Evolutionary conservation across 1,284 basidiomycete genomes (phyloP), one percentile per base, ranked within the genome.

Genomic region (Apiotrichum gamsii): DNA sequence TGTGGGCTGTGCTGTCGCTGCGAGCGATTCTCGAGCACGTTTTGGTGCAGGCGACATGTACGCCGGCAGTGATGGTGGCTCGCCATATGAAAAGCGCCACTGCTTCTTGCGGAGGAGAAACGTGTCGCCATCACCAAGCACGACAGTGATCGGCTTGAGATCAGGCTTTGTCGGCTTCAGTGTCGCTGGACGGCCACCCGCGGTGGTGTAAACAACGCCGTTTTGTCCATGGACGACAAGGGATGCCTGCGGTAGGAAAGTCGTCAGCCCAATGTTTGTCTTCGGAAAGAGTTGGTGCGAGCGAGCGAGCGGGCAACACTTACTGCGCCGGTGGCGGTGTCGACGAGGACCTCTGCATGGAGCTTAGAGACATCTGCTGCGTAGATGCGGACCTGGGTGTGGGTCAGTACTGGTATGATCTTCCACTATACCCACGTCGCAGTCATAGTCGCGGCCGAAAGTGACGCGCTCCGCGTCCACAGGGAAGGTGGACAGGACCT

Each of bases 321-420:
- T 39, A 70, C 69, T 25, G 57, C 42, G 11, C 58, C 60, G 8
- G 60, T 59, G 1, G 59, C 45, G n/a, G 58, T 30, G 46, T 73
- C 67, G 29, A 72, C 65, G n/a, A 48, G 32, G 48, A 73, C 64
- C 49, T 66, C 64, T 33, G 61, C 64, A 40, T 73, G 71, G 2
- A 66, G 48, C 32, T 68, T 65, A 4, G 70, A 72, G 9, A 73
- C 65, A 39, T 72, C 69, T 3, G 59, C 56, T 18, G 60, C 64
- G 52, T 73, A 70, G 21, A 73, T 52, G 14, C 71, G 62, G 18
- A 71, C 57, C 67, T 70, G 38, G 6, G 21, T n/a, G 49, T 45
- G 20, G 51, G 45, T 20, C 15, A 24, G 36, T 19, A 29, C 5
- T 21, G 24, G 16, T 15, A 28, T 4, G 13, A 21, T 28, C 10